Conservation (phyloP, 495 filamentous ascomycete genomes). For the Aspergillus steynii region DNA sequence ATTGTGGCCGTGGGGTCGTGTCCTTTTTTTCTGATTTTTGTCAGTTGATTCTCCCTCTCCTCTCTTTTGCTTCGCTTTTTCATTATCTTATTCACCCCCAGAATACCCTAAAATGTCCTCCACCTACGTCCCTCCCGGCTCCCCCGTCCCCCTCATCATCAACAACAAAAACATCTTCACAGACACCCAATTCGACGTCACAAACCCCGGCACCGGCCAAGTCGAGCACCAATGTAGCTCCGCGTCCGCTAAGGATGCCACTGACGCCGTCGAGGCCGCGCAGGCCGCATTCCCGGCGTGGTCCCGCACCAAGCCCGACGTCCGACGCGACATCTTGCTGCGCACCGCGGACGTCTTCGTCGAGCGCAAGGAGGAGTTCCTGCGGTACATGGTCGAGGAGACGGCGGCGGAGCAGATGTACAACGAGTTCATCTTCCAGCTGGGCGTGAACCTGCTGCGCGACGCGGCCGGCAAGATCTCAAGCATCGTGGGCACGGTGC, state of each 20-base stretch:
- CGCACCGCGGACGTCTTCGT: conserved; percentile 61
- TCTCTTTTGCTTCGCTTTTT: too few species aligned
- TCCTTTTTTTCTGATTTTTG: too few species aligned
- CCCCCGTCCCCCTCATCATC: too few species aligned
- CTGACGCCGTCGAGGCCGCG: background rate
- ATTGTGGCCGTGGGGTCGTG: too few species aligned
- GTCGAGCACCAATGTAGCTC: background rate
- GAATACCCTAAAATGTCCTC: too few species aligned
- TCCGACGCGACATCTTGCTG: conserved; percentile 64
- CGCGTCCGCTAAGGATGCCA: background rate
- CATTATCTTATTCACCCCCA: too few species aligned
- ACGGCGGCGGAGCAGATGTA: background rate
- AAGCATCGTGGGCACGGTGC: background rate
- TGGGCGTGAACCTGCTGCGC: background rate
- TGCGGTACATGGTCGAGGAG: conserved; percentile 1
- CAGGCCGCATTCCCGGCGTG: conserved; percentile 35
- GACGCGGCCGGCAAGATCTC: conserved; percentile 1
- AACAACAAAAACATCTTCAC: too few species aligned
- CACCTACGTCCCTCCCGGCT: too few species aligned
- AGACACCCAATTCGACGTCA: too few species aligned
- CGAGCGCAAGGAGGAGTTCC: background rate
- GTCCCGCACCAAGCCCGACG: conserved; percentile 53
- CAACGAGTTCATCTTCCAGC: background rate
- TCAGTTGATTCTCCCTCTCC: too few species aligned
- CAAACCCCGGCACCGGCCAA: too few species aligned